A percentile compares a stretch with the other conserved stretches of the same genome.
Conservation (phyloP, 164 flowering plant genomes). For the Macadamia integrifolia region DNA sequence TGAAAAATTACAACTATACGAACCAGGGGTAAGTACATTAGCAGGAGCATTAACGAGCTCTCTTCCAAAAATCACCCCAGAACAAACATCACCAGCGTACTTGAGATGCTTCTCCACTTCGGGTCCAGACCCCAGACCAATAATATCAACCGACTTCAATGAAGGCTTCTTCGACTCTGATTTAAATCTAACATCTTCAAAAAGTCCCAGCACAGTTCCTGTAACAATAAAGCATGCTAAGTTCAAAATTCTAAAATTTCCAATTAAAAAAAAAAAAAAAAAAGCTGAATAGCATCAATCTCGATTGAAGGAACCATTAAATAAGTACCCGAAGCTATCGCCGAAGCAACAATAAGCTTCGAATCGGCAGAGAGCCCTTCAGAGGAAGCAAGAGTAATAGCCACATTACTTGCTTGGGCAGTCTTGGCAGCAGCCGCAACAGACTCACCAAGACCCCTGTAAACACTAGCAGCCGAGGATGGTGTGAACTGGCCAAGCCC, state of each 20-base stretch:
- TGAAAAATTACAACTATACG: conserved; percentile 6
- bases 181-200: conserved; percentile 80
- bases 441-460: conserved; percentile 56
- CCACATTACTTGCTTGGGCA: conserved; percentile 68
- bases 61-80: conserved; percentile 71
- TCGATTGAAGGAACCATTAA: background rate
- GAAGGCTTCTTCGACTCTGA: conserved; percentile 69
- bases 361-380: conserved; percentile 51
- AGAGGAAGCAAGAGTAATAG: conserved; percentile 68
- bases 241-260: background rate
- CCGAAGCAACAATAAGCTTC: conserved; percentile 58
- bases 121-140: conserved; percentile 88
- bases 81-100: conserved; percentile 62
- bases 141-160: conserved; percentile 70
- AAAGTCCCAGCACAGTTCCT: conserved; percentile 74
- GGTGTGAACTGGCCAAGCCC: conserved; percentile 60
- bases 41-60: conserved; percentile 96
- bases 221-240: conserved; percentile 10
- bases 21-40: conserved; percentile 97
- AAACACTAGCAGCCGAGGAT: conserved; percentile 25
- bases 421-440: conserved; percentile 74
- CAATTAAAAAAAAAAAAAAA: background rate
- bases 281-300: background rate
- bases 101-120: conserved; percentile 77
- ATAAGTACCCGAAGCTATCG: conserved; percentile 69